Base-by-base conservation (phyloP, 2,329 filamentous ascomycete genomes). In the Fusarium tupiense region DNA sequence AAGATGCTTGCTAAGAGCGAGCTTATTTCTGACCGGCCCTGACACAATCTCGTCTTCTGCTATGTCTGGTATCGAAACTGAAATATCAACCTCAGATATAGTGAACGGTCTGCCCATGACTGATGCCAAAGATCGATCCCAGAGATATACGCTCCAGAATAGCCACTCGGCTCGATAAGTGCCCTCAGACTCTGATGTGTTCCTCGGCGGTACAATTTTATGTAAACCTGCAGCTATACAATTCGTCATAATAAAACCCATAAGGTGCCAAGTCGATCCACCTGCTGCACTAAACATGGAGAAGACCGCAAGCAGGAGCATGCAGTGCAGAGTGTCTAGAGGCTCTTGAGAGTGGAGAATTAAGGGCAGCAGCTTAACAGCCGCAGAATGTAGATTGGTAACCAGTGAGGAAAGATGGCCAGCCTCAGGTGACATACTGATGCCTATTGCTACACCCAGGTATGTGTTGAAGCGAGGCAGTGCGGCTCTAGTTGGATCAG, bases 71-170 rank as follows among this genome's bases (percentile, higher is more conserved):
- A 72, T n/a, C 64, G 59, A 22, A 16, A 72, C 44, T 6, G 64
- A 69, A 3, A 72, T 58, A 4, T 65, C 69, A 3, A 24, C 41
- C 5, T 69, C 70, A 0, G 61, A 33, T 1, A 69, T 72, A 12
- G 64, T 38, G 2, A 72, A 72, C 0, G 64, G 70, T 3, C 70
- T 46, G 4, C 70, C 70, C 46, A 69, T 61, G 0, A 60, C 46
- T 0, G 69, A 72, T 2, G 64, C 59, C 1, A 72, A 8, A 2
- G 40, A 69, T 6, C 69, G 29, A 26, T 72, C 70, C 29, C 67
- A 44, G 2, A 72, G n/a, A 40, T 69, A 72, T 1, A 72, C 57
- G 4, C 31, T 69, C 70, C 70, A 72, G 8, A 72, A 72, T 9
- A 72, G 5, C 70, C 70, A 65, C 9, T 61, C 64, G 1, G 31